Evolutionary conservation across 441 rosid genomes (phyloP).

Genomic region (Brassica hybrid): DNA sequence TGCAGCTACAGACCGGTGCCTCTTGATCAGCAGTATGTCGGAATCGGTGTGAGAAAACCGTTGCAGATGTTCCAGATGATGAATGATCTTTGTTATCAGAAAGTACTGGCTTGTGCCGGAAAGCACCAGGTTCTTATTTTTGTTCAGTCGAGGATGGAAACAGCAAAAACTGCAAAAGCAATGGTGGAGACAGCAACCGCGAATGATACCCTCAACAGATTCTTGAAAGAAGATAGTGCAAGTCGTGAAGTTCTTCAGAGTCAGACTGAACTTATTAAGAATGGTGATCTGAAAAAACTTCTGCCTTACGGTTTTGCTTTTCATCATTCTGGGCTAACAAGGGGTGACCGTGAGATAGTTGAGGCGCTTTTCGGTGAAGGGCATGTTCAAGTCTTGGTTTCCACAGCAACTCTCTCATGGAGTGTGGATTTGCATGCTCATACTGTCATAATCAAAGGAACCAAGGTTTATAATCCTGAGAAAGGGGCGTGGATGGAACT

Average conservation of each 20-base stretch:
- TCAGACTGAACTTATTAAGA: conserved; percentile 70
- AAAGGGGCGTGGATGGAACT: conserved; percentile 25
- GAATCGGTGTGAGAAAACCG: conserved; percentile 74
- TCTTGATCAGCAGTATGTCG: conserved; percentile 81
- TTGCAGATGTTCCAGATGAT: conserved; percentile 88
- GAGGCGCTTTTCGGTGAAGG: too few species aligned
- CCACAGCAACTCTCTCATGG: conserved; percentile 94
- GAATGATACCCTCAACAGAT: too few species aligned
- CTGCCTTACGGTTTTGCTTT: conserved; percentile 86
- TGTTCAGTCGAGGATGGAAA: too few species aligned
- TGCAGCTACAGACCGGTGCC: conserved; percentile 89
- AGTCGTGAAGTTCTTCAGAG: conserved; percentile 72
- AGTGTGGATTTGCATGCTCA: conserved; percentile 91
- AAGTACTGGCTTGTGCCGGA: conserved; percentile 40
- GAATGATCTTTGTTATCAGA: conserved; percentile 87
- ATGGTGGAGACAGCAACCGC: too few species aligned
- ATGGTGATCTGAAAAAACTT: conserved; percentile 81
- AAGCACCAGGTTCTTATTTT: too few species aligned
- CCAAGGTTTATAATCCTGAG: conserved; percentile 84
- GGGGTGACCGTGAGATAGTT: too few species aligned
- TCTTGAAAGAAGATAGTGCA: conserved; percentile 49
- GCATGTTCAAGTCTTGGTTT: conserved; percentile 58
- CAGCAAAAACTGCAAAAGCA: too few species aligned
- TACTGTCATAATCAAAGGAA: conserved; percentile 85
- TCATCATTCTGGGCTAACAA: conserved; percentile 33